phyloP scores from a whole-genome alignment of 192 early-diverging fungal genomes.

The Thoreauomyces humboldtii region DNA sequence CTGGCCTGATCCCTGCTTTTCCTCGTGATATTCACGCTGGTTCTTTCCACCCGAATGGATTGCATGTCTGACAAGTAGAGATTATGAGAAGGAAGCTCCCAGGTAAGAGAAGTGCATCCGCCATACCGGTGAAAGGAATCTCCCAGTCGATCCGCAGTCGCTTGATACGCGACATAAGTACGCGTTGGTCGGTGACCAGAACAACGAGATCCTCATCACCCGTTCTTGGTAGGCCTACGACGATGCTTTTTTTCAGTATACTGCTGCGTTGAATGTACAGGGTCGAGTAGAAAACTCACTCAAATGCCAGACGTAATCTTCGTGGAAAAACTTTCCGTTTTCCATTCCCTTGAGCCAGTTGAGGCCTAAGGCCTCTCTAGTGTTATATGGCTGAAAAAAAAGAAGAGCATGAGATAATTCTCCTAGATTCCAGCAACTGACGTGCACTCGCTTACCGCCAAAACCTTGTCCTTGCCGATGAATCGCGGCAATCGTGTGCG shows the following conservation, averaged over 20 bases:
- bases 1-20: slow-evolving; percentile 30
- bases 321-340: slow-evolving; percentile 73
- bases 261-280: not conserved
- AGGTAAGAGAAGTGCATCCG: not conserved
- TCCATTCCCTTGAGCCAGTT: slow-evolving; percentile 79
- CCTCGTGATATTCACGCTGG: slow-evolving; percentile 37
- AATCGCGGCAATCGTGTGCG: slow-evolving; percentile 83
- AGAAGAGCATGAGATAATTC: too few species aligned
- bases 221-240: slow-evolving; percentile 50
- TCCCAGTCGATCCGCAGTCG: slow-evolving; percentile 80
- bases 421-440: too few species aligned
- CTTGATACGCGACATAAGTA: slow-evolving; percentile 74
- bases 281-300: slow-evolving; percentile 18
- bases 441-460: slow-evolving; percentile 58
- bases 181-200: slow-evolving; percentile 74
- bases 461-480: slow-evolving; percentile 80
- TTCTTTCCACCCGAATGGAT: slow-evolving; percentile 32
- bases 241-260: too few species aligned
- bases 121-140: slow-evolving; percentile 60
- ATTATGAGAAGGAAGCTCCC: not conserved
- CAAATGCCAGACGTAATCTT: slow-evolving; percentile 85
- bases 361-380: slow-evolving; percentile 80
- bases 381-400: slow-evolving; percentile 61
- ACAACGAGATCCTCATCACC: slow-evolving; percentile 81
- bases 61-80: slow-evolving; percentile 36